A percentile compares a stretch with the other conserved stretches of the same genome.
These are phyloP conservation scores for Pleurotus platypus DNA, from an alignment of 768 basidiomycete genomes.

Conservation along the genomic window DNA sequence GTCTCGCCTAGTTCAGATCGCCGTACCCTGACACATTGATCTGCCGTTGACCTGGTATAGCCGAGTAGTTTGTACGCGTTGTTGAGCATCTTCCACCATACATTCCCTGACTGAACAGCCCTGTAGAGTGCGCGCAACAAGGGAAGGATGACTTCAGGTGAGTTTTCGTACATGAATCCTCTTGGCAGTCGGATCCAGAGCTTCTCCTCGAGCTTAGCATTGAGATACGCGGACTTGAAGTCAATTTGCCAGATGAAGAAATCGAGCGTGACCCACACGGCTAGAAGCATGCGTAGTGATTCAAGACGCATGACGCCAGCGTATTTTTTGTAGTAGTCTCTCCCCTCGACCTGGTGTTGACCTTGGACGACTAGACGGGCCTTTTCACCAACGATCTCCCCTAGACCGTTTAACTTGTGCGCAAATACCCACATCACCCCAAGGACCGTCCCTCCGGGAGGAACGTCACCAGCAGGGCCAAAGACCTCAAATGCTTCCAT, in stretches of 20 bases:
- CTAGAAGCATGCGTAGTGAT: constrained; percentile 11
- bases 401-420: too few relatives aligned
- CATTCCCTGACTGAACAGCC: constrained; percentile 6
- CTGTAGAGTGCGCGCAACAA: constrained; percentile 12
- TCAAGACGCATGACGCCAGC: too few relatives aligned
- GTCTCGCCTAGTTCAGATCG: background rate
- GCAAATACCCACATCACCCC: too few relatives aligned
- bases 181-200: constrained; percentile 31
- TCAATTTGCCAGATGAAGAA: constrained; percentile 19
- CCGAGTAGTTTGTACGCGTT: constrained; percentile 6
- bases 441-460: too few relatives aligned
- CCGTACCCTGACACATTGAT: constrained; percentile 8
- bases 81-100: constrained; percentile 10
- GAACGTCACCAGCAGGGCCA: too few relatives aligned
- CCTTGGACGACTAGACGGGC: too few relatives aligned
- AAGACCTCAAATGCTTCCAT: too few relatives aligned
- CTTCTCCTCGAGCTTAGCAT: constrained; percentile 12
- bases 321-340: too few relatives aligned
- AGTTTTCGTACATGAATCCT: background rate
- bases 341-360: too few relatives aligned
- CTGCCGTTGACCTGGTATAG: constrained; percentile 5
- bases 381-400: too few relatives aligned
- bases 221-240: constrained; percentile 22
- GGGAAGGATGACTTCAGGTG: background rate
- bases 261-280: background rate